Base-by-base conservation (phyloP, 495 filamentous ascomycete species). In the Trichoderma gamsii region DNA sequence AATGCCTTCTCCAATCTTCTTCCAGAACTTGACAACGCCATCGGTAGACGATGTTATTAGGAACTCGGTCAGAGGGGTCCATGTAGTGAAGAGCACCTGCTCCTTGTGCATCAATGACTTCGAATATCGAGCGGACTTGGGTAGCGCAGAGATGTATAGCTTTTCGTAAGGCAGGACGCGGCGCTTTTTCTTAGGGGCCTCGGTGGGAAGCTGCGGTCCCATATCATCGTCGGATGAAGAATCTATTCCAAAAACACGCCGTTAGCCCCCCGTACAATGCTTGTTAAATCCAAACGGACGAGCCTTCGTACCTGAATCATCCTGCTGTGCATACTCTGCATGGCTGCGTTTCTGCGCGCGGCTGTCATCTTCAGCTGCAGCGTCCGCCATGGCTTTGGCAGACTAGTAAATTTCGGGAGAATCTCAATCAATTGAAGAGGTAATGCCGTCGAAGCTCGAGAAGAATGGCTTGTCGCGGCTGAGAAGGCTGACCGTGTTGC, bases 21-120 rank as follows among this genome's bases (percentile, higher is more conserved):
- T 98, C 95, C 95, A 99, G 79, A 98, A 99, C 77, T 98, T 98
- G 65, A 98, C 94, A 0, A 92, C 88, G 3, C 96, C 96, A 76
- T 99, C 94, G 21, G 91, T 79, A 3, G 93, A 97, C 71, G 88
- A 91, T 3, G 95, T 98, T 65, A 99, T 94, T 32, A 98, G 79
- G 74, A 99, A 98, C 69, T 97, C 95, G 66, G 95, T 97, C 52
- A 85, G 80, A 1, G 93, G 95, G 1, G 96, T 95, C 68, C 97
- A 85, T 6, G 89, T 93, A 69, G 91, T 84, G 71, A 91, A 97
- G 49, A 88, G 85, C 64, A 98, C 79, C 79, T 96, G 92, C 69
- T 98, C 95, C 77, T 94, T 93, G 81, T 99, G 95, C 95, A 99
- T 99, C 70, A 99, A 82, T 38, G 95, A 98, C 74, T 93, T 97